A percentile compares a stretch with the other conserved stretches of the same genome.
phyloP scores from a whole-genome alignment of 2,329 filamentous ascomycete genomes.

The Microdochium paspali region DNA sequence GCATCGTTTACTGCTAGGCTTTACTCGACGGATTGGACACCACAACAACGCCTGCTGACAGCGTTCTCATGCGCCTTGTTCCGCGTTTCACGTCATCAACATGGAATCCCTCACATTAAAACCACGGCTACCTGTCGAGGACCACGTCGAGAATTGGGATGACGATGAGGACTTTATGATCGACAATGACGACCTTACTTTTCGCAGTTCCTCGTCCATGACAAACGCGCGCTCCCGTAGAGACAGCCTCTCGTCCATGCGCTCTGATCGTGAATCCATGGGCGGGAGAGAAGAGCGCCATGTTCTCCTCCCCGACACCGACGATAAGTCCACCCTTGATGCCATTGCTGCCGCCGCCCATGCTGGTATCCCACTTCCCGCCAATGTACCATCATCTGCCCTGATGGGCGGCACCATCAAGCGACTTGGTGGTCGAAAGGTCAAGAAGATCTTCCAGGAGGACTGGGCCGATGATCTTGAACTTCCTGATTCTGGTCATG shows the following conservation, averaged over 20 bases:
- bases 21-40: not conserved
- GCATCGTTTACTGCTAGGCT: not conserved
- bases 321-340: constrained; percentile 73
- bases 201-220: constrained; percentile 40
- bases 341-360: constrained; percentile 81
- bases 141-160: constrained; percentile 68
- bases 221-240: constrained; percentile 41
- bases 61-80: not conserved
- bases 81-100: not conserved
- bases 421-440: constrained; percentile 66
- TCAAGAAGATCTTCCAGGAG: constrained; percentile 64
- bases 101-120: constrained; percentile 50
- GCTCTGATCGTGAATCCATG: constrained; percentile 70
- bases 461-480: constrained; percentile 78
- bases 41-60: not conserved
- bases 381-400: constrained; percentile 79
- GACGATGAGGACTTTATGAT: constrained; percentile 68
- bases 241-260: constrained; percentile 74
- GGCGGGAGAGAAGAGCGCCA: constrained; percentile 82
- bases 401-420: constrained; percentile 90
- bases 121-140: constrained; percentile 43
- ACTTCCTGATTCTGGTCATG: constrained; percentile 48
- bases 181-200: constrained; percentile 55
- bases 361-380: constrained; percentile 84
- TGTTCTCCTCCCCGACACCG: constrained; percentile 73